Evolutionary conservation across 768 basidiomycete genomes (phyloP).

Genomic region (Hemileccinum rubropunctum): DNA sequence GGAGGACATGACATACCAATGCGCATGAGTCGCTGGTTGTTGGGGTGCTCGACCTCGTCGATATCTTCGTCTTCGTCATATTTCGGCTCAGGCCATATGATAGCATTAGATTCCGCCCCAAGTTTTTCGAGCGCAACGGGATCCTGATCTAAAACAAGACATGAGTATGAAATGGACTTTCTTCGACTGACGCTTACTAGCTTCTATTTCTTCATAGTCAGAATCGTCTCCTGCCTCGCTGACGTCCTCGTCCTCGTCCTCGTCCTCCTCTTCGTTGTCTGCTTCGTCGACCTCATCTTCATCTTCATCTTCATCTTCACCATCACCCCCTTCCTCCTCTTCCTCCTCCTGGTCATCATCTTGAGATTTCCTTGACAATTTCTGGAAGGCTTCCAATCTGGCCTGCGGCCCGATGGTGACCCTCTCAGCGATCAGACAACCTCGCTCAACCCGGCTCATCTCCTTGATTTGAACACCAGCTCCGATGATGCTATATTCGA

Average conservation of each 20-base stretch:
- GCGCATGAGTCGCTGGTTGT: conserved; percentile 73
- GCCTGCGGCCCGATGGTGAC: conserved; percentile 78
- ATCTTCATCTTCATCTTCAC: conserved; percentile 20
- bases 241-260: conserved; percentile 26
- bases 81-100: conserved; percentile 73
- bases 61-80: conserved; percentile 62
- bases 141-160: conserved; percentile 44
- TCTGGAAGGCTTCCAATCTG: conserved; percentile 62
- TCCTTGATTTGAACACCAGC: conserved; percentile 70
- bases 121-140: conserved; percentile 43
- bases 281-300: conserved; percentile 27
- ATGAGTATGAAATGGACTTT: neutral
- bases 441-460: conserved; percentile 61
- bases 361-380: conserved; percentile 58
- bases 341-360: conserved; percentile 8
- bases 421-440: conserved; percentile 79
- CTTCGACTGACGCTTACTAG: conserved; percentile 42
- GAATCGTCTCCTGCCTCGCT: conserved; percentile 43
- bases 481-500: conserved; percentile 82
- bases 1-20: conserved; percentile 46
- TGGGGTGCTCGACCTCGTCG: conserved; percentile 58
- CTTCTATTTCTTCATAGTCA: conserved; percentile 66
- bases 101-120: conserved; percentile 72
- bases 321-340: conserved; percentile 25
- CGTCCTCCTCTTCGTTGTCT: conserved; percentile 36